Evolutionary conservation across 2,329 filamentous ascomycete species (phyloP), one percentile per base, ranked within the genome.

Genomic region (Epichloe amarillans): DNA sequence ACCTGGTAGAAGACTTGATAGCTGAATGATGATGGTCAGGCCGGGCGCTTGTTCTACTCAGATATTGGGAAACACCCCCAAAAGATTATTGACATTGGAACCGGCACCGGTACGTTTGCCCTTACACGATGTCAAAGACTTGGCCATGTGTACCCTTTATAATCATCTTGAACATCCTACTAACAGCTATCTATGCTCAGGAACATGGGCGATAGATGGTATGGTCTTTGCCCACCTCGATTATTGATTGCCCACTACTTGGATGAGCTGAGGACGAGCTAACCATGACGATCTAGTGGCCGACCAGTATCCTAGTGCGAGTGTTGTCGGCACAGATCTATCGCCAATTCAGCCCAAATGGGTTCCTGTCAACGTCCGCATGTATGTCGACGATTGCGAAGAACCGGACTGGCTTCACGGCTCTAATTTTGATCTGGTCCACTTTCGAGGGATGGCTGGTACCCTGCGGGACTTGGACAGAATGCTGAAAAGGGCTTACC

Each of bases 331-430:
- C 43, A 69, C 66, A 26, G 69, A 74, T 48, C 54, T 73, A 17
- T 71, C 69, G 3, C 69, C 72, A 2, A 74, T 73, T 19, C 71
- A 75, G 55, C 69, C 70, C 2, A 63, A 62, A 37, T 70, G 67
- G 63, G 69, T 82, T 12, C 80, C 79, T 15, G 71, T 75, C 11
- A 83, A 83, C 58, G 70, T 79, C n/a, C 70, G 69, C 7, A 83
- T 83, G 64, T 68, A 81, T 52, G 72, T 84, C 10, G 80, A 84
- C 57, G 80, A 84, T 58, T 73, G 74, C 47, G 77, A 68, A 52
- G 65, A 82, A 55, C 69, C 75, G 45, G 70, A 76, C 8, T 84
- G 81, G 81, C 55, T 65, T 4, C 66, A 68, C 26, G 77, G 75
- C 47, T 63, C 69, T 4, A 66, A 73, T 49, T 81, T 77, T 58